phyloP scores from a whole-genome alignment of 2,329 filamentous ascomycete genomes.

The Paecilomyces fulvus region DNA sequence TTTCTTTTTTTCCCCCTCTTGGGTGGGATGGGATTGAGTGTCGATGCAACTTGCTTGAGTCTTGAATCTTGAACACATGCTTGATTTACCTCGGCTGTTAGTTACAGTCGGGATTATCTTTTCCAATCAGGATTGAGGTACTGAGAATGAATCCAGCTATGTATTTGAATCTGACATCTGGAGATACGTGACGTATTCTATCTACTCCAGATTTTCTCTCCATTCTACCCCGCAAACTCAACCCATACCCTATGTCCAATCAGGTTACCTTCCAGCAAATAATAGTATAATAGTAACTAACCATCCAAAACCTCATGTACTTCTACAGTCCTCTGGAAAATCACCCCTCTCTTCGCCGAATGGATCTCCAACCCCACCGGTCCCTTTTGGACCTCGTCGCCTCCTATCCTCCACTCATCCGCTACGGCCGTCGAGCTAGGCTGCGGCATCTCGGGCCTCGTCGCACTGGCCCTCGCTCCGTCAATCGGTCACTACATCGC shows the following conservation, averaged over 20 bases:
- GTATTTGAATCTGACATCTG: background rate
- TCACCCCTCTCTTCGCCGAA: conserved; percentile 71
- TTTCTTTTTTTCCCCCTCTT: background rate
- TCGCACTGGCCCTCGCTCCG: conserved; percentile 60
- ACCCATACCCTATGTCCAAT: background rate
- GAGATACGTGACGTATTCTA: background rate
- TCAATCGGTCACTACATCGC: conserved; percentile 60
- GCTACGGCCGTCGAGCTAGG: conserved; percentile 73
- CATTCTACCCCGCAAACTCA: conserved; percentile 4
- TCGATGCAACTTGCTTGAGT: too few relatives aligned
- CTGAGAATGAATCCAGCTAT: too few relatives aligned
- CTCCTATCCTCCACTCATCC: conserved; percentile 41
- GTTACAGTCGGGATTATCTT: too few relatives aligned
- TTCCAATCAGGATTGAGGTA: too few relatives aligned
- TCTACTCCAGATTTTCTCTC: conserved; percentile 4
- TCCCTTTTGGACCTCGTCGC: conserved; percentile 47
- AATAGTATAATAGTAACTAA: too few relatives aligned
- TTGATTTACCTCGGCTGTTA: too few relatives aligned
- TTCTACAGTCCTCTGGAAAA: conserved; percentile 72
- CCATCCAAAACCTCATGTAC: background rate
- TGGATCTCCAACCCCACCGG: conserved; percentile 62
- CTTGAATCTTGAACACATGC: background rate
- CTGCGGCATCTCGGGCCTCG: conserved; percentile 74
- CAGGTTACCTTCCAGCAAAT: too few relatives aligned
- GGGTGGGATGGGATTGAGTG: too few relatives aligned